Evolutionary conservation across 148 eudicot genomes (phyloP).

Genomic region (Vaccinium myrtillus): DNA sequence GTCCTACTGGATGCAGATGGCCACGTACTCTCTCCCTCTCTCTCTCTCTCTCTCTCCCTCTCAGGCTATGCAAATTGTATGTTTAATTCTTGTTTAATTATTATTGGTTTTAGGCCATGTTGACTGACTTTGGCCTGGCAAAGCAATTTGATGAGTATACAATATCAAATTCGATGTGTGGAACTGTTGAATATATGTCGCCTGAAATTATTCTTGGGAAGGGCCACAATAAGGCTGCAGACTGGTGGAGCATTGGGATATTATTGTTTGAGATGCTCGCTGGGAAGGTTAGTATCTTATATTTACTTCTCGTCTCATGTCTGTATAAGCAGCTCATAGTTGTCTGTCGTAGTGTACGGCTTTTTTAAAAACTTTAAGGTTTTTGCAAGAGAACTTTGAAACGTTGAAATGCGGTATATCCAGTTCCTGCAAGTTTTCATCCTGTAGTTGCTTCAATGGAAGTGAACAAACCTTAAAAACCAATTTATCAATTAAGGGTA

Average conservation of each 20-base stretch:
- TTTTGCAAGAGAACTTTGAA: neutral
- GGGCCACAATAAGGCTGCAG: conserved; percentile 90
- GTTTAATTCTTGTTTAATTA: neutral
- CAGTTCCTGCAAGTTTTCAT: neutral
- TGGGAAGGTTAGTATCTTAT: conserved; percentile 54
- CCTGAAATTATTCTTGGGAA: conserved; percentile 88
- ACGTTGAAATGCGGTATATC: neutral
- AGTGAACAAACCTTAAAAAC: neutral
- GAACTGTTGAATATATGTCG: conserved; percentile 89
- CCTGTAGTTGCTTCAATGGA: neutral
- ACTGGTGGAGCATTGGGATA: conserved; percentile 97
- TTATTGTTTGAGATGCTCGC: conserved; percentile 89
- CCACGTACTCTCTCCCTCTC: conserved; percentile 49
- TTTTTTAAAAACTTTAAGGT: neutral
- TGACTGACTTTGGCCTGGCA: conserved; percentile 90
- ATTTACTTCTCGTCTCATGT: no score
- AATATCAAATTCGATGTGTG: conserved; percentile 81
- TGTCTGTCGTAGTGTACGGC: neutral
- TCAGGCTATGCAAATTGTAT: neutral
- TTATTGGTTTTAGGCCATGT: conserved; percentile 51
- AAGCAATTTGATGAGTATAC: conserved; percentile 70
- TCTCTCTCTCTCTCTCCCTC: no score
- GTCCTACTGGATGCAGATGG: conserved; percentile 92
- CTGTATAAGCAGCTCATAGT: neutral
- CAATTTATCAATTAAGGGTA: neutral